Conservation (phyloP, 345 rosid species). For the Turritis glabra region DNA sequence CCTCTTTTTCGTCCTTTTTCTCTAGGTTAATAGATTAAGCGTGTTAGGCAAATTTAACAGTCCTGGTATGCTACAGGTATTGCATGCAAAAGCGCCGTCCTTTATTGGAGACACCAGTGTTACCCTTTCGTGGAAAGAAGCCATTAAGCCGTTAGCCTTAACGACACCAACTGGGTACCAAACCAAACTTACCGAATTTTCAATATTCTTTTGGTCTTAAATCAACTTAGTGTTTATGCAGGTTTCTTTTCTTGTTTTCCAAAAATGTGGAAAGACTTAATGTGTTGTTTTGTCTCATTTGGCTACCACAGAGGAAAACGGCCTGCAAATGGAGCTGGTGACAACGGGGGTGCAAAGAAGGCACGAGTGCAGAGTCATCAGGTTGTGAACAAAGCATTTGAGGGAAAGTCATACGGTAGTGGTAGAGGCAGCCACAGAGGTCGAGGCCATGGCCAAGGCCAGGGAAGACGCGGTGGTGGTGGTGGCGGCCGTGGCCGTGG, state of each 20-base stretch:
- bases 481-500: constrained; percentile 65
- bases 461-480: constrained; percentile 56
- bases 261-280: not conserved
- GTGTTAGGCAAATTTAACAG: constrained; percentile 1
- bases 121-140: constrained; percentile 87
- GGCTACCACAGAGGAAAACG: constrained; percentile 62
- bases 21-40: not conserved
- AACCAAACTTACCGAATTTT: not conserved
- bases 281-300: not conserved
- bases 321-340: constrained; percentile 54
- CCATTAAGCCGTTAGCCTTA: constrained; percentile 53
- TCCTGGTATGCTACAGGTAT: constrained; percentile 45
- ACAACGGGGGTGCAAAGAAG: constrained; percentile 51
- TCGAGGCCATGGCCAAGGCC: constrained; percentile 54
- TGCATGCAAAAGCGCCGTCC: constrained; percentile 75
- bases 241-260: constrained; percentile 2
- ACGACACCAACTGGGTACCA: constrained; percentile 56
- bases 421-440: constrained; percentile 58
- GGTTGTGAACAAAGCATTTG: constrained; percentile 64
- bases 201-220: no score
- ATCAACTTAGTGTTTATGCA: not conserved
- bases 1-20: not conserved
- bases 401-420: constrained; percentile 73
- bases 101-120: constrained; percentile 82
- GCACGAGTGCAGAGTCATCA: constrained; percentile 76